Evolutionary conservation across 2,329 filamentous ascomycete species (phyloP), one percentile per base, ranked within the genome.

Genomic region (Nigrograna mackinnonii): DNA sequence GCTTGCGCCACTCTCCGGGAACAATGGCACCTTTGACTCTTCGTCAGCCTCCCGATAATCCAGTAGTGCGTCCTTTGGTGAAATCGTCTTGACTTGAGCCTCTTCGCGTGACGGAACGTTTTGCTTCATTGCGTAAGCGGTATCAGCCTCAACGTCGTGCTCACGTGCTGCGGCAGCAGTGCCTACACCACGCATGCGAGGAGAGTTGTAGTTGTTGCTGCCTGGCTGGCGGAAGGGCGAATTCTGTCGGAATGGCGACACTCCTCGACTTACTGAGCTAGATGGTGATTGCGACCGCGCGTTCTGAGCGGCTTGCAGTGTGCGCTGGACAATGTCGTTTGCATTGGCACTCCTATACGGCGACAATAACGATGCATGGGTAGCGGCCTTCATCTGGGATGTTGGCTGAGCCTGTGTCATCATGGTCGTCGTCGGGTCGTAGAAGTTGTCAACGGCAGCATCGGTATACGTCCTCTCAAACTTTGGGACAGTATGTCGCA

Each of bases 381-480:
- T 69, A 11, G 77, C 70, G 11, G 84, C 80, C 36, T 79, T 70
- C 13, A 34, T 67, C 73, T 57, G 55, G 61, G 35, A 76, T 73
- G 9, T 79, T 13, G 60, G 43, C 38, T 60, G 54, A 43, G 64
- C 45, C 20, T 57, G 76, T 3, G 82, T 72, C 4, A 82, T 72
- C 1, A 79, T 79, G 1, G 79, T 79, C 58, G 84, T 76, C 46
- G 84, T 83, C 55, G 87, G 85, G 55, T 86, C 91, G 75, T 89
- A 95, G 1, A 95, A 79, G 66, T 94, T 89, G 65, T 96, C 91
- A 57, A 83, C 80, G 60, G 88, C 92, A 37, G 89, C 80, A 60
- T 95, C 90, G 14, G 90, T 92, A 72, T 94, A 89, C 1, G 91
- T 94, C 43, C 90, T 80, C 54, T 91, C 86, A 50, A 95, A 80